phyloP scores from a whole-genome alignment of 805 yeast genomes.

The Candida vaughaniae region DNA sequence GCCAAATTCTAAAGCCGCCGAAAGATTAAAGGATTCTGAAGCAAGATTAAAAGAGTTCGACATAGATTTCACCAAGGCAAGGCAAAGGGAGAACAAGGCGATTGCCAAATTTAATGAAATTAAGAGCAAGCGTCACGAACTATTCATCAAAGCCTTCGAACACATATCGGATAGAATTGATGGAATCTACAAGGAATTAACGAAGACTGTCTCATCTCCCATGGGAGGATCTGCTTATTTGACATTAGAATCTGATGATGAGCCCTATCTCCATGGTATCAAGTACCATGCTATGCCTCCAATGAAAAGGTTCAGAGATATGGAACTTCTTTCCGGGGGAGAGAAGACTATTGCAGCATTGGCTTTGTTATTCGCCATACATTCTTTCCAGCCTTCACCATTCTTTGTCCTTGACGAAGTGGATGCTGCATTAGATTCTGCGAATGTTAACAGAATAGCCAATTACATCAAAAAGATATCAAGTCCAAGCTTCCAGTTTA shows the following conservation, averaged over 20 bases:
- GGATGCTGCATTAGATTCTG: slow-evolving; percentile 95
- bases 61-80: slow-evolving; percentile 58
- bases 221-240: slow-evolving; percentile 93
- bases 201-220: slow-evolving; percentile 67
- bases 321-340: slow-evolving; percentile 93
- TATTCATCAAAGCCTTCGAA: slow-evolving; percentile 71
- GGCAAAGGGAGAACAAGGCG: slow-evolving; percentile 57
- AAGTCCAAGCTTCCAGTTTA: slow-evolving; percentile 80
- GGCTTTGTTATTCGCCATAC: slow-evolving; percentile 87
- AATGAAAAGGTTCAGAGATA: slow-evolving; percentile 85
- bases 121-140: slow-evolving; percentile 55
- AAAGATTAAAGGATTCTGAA: slow-evolving; percentile 70
- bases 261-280: slow-evolving; percentile 80
- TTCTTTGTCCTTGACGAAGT: slow-evolving; percentile 95
- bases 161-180: slow-evolving; percentile 75
- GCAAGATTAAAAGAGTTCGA: slow-evolving; percentile 59
- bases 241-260: slow-evolving; percentile 84
- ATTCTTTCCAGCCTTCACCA: slow-evolving; percentile 89
- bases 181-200: slow-evolving; percentile 79
- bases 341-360: slow-evolving; percentile 96
- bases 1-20: slow-evolving; percentile 82
- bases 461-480: slow-evolving; percentile 74
- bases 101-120: slow-evolving; percentile 58
- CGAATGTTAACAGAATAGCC: slow-evolving; percentile 86
- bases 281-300: slow-evolving; percentile 97